These are phyloP conservation scores for Microstroma glucosiphilum DNA, from an alignment of 1,284 basidiomycete species.

Conservation along the genomic window DNA sequence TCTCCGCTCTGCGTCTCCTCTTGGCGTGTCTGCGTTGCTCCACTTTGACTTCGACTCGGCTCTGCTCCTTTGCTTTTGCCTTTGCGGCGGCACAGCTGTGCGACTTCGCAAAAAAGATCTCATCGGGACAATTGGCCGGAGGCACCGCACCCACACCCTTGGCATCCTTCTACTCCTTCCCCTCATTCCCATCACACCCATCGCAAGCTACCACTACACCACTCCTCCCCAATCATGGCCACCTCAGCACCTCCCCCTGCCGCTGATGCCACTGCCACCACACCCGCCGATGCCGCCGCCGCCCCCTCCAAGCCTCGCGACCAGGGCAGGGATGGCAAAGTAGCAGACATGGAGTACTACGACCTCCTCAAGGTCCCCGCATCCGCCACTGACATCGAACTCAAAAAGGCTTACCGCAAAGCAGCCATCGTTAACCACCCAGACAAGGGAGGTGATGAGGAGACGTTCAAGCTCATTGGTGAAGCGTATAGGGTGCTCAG, in stretches of 20 bases:
- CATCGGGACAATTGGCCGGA: no score
- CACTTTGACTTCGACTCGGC: no score
- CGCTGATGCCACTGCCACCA: not conserved
- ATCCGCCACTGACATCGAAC: constrained; percentile 60
- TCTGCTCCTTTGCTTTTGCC: no score
- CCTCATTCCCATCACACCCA: not conserved
- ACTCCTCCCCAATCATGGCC: not conserved
- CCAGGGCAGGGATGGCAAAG: constrained; percentile 5
- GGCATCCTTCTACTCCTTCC: not conserved
- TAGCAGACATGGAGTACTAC: constrained; percentile 49
- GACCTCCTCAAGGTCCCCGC: constrained; percentile 48
- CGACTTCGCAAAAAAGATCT: no score
- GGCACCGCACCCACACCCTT: no score
- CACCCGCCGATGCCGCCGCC: not conserved
- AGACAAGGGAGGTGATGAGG: constrained; percentile 50
- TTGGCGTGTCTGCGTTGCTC: no score
- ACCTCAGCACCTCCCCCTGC: not conserved
- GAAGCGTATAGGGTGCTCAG: constrained; percentile 56
- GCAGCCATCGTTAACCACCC: constrained; percentile 78
- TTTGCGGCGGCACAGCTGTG: no score
- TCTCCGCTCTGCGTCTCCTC: no score
- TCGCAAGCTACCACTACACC: not conserved
- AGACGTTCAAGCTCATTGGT: constrained; percentile 54
- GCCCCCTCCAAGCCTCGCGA: not conserved
- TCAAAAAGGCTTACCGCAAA: constrained; percentile 94